Conservation (phyloP, 306 rosid species). For the Abrus precatorius region DNA sequence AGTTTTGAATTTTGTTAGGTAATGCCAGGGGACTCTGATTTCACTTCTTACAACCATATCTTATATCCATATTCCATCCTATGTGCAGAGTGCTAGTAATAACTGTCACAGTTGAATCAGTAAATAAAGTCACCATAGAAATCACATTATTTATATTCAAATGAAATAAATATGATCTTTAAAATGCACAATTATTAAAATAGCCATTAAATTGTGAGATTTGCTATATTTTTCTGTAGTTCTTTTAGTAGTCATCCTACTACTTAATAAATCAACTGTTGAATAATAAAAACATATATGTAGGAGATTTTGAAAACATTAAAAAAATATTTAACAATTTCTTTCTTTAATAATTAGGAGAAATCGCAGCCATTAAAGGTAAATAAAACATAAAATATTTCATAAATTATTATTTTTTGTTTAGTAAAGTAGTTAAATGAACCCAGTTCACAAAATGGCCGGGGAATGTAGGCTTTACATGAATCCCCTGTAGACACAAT, state of each 20-base stretch:
- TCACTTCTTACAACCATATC: constrained; percentile 49
- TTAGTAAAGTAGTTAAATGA: neutral
- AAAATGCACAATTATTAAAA: neutral
- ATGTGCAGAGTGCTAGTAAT: constrained; percentile 31
- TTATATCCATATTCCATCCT: constrained; percentile 45
- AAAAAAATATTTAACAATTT: too few species aligned
- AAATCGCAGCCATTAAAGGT: too few species aligned
- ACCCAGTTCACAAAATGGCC: neutral
- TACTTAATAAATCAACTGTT: too few species aligned
- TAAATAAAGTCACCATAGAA: constrained; percentile 24
- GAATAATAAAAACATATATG: too few species aligned
- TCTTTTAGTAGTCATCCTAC: too few species aligned
- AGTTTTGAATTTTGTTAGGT: constrained; percentile 26
- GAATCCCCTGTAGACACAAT: neutral
- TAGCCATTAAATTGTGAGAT: neutral
- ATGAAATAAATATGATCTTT: neutral
- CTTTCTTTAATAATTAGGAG: too few species aligned
- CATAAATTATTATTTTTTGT: too few species aligned
- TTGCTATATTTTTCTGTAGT: too few species aligned
- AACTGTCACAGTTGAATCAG: constrained; percentile 40
- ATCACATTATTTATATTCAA: neutral
- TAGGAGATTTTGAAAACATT: too few species aligned
- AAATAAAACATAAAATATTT: too few species aligned
- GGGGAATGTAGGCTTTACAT: neutral
- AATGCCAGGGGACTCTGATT: constrained; percentile 36